phyloP scores from a whole-genome alignment of 352 stramenopile genomes.

The Pythium periplocum region DNA sequence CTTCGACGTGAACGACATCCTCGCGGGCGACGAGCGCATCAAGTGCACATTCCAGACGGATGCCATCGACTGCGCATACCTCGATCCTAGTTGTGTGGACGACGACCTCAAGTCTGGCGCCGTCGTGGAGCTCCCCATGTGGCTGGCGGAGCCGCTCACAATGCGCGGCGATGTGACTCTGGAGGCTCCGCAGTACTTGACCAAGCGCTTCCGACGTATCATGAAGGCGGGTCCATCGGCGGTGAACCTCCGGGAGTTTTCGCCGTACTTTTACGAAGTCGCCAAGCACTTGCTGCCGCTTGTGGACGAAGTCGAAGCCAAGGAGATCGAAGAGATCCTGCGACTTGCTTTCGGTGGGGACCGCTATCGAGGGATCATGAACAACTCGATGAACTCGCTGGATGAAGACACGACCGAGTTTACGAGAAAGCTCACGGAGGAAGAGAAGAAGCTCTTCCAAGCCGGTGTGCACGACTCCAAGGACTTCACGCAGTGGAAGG shows the following conservation, averaged over 20 bases:
- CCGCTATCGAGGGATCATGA: conserved; percentile 69
- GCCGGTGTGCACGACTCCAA: conserved; percentile 56
- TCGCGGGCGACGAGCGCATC: conserved; percentile 75
- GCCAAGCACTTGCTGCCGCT: conserved; percentile 51
- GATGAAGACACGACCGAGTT: conserved; percentile 85
- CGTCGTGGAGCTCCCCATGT: conserved; percentile 71
- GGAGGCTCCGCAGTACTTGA: conserved; percentile 57
- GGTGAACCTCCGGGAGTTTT: conserved; percentile 77
- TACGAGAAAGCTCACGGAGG: conserved; percentile 60
- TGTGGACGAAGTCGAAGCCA: conserved; percentile 34
- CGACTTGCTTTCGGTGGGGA: conserved; percentile 69
- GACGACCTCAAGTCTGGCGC: conserved; percentile 40
- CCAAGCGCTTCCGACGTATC: conserved; percentile 71
- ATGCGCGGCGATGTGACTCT: conserved; percentile 46
- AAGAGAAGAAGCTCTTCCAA: conserved; percentile 67
- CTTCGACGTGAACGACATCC: conserved; percentile 70
- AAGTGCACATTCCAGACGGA: conserved; percentile 72
- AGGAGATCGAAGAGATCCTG: conserved; percentile 76
- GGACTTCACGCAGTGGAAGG: conserved; percentile 79
- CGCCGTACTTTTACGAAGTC: conserved; percentile 65
- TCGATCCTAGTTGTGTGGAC: conserved; percentile 60
- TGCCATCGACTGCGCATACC: conserved; percentile 60
- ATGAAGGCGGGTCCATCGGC: conserved; percentile 70
- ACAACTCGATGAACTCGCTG: conserved; percentile 81
- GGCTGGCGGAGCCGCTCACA: conserved; percentile 56